A percentile compares a stretch with the other conserved stretches of the same genome.
phyloP scores from a whole-genome alignment of 1,139 yeast species.

The Zygosaccharomyces pseudobailii region DNA sequence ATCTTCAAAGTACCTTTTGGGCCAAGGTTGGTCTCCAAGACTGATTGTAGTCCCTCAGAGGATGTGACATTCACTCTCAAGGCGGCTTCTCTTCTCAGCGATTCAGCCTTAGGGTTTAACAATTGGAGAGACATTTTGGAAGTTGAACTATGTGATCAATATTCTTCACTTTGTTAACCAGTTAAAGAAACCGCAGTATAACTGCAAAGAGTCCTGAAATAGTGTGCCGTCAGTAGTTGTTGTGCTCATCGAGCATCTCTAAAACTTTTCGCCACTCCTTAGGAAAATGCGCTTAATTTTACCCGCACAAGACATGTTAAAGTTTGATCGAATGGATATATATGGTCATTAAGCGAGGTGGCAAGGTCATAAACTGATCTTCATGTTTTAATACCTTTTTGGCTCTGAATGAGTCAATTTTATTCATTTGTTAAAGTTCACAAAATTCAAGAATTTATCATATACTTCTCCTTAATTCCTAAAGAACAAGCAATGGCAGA shows the following conservation, averaged over 20 bases:
- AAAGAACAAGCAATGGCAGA: too few relatives aligned
- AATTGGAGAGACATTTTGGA: slow-evolving; percentile 57
- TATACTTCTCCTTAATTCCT: too few relatives aligned
- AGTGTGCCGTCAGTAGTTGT: not conserved
- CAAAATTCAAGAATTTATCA: too few relatives aligned
- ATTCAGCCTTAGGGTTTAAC: slow-evolving; percentile 95
- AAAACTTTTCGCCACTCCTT: slow-evolving; percentile 14
- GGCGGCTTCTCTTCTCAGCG: slow-evolving; percentile 90
- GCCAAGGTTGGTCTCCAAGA: slow-evolving; percentile 84
- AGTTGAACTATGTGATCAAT: not conserved
- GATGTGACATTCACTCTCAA: slow-evolving; percentile 92
- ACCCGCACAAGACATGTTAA: not conserved
- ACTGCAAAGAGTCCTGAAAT: not conserved
- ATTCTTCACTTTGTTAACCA: not conserved
- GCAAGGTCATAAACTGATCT: accelerated
- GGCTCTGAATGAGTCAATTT: too few relatives aligned
- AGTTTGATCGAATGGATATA: too few relatives aligned
- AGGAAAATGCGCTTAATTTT: not conserved
- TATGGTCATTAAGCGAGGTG: too few relatives aligned
- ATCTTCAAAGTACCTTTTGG: slow-evolving; percentile 97
- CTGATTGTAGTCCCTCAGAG: slow-evolving; percentile 94
- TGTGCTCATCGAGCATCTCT: not conserved
- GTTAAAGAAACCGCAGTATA: not conserved
- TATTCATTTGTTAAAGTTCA: too few relatives aligned
- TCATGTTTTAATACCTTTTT: too few relatives aligned